Evolutionary conservation across 208 protist species (phyloP), one percentile per base, ranked within the genome.

Genomic region (Porcisia deanei): DNA sequence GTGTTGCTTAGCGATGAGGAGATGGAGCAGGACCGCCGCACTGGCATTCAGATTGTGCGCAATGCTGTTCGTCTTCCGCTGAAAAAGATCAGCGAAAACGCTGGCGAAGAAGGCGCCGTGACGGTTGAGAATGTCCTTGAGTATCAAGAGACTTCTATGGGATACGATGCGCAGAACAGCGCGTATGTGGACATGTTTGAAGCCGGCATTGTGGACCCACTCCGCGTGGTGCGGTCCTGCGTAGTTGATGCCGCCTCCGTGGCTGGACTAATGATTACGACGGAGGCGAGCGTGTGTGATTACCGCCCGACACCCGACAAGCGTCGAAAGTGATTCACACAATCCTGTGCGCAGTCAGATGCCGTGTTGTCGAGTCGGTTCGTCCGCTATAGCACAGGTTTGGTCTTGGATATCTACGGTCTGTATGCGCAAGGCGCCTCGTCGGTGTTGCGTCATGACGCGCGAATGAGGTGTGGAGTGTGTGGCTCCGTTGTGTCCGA

Each of bases 131-230:
- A 99, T 78, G 90, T 99, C 37, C 73, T 98, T 8, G 88, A 96
- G 73, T 90, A 94, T 72, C 76, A 92, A 18, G 94, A 99, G 75
- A 74, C 66, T 16, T 80, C 82, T 60, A 93, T 97, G 83, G 99
- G 99, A 73, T 99, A 98, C 87, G 97, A 99, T 80, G 98, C 98
- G 30, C 89, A 97, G 73, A 99, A 97, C 58, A 87, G 88, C 77
- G 77, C 94, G 54, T 99, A 99, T 84, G 93, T 95, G 63, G 92
- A 99, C 86, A 99, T 99, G 98, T 96, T 99, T 81, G 82, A 99
- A 69, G 90, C 91, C 12, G 99, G 99, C 67, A 99, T 99, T 85
- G 98, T 99, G 66, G 99, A 99, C 90, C 99, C 99, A 66, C 97
- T 98, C 25, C 99, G 99, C 89, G 99, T 99, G 25, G 99, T 99